phyloP scores from a whole-genome alignment of 371 early-diverging fungal species.

The Apophysomyces trapeziformis region DNA sequence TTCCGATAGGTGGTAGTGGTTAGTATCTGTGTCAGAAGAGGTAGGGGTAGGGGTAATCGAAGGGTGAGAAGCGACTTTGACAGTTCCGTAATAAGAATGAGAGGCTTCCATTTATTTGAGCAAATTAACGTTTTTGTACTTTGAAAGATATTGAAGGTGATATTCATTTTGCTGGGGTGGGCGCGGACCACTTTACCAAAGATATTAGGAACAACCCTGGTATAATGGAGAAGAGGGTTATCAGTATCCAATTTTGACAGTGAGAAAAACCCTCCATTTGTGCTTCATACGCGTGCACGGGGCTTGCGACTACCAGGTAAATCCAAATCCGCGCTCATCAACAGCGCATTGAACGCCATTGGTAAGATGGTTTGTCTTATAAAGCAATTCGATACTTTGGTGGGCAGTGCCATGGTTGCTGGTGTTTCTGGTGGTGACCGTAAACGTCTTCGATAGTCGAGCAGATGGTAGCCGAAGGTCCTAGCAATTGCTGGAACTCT shows the following conservation, averaged over 20 bases:
- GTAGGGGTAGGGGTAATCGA: too few relatives aligned
- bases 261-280: conserved; percentile 54
- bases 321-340: conserved; percentile 16
- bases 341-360: conserved; percentile 38
- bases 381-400: conserved; percentile 62
- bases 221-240: conserved; percentile 57
- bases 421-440: conserved; percentile 77
- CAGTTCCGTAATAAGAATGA: too few relatives aligned
- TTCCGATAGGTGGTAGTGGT: too few relatives aligned
- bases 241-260: conserved; percentile 53
- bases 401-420: conserved; percentile 69
- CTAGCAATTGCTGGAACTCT: conserved; percentile 70
- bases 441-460: conserved; percentile 73
- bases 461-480: conserved; percentile 65
- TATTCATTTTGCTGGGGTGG: conserved; percentile 46
- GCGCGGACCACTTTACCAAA: conserved; percentile 35
- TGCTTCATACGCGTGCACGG: conserved; percentile 49
- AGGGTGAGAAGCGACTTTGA: too few relatives aligned
- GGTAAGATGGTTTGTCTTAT: conserved; percentile 56
- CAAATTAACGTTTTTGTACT: too few relatives aligned
- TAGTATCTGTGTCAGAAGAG: too few relatives aligned
- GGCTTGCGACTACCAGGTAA: conserved; percentile 42
- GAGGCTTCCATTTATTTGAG: too few relatives aligned
- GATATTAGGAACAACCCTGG: conserved; percentile 44
- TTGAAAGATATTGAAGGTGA: conserved; percentile 34